Evolutionary conservation across 169 alveolate genomes (phyloP), one percentile per base, ranked within the genome.

Genomic region (Condylostoma magnum): DNA sequence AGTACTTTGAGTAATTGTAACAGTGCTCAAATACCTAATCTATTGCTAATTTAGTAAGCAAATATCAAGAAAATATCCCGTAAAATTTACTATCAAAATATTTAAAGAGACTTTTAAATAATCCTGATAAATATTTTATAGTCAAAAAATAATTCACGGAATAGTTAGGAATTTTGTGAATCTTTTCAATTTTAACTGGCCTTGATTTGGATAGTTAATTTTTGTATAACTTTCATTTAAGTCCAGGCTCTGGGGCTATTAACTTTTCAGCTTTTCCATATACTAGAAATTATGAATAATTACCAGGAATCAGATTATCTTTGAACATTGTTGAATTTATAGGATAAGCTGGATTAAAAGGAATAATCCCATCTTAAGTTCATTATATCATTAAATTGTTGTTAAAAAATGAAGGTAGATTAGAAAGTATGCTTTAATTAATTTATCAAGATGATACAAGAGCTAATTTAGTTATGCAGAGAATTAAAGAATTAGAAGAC

Each of bases 111-210:
- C n/a, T 20, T 10, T 34, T 63, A 20, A 54, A 63, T 25, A 43
- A 54, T 22, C 58, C 73, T 25, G 44, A 63, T n/a, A 22, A 57
- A 20, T 63, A 22, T 44, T 54, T 57, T 6, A 57, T 63, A 6
- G 38, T 63, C 33, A 15, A 28, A 63, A 63, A 44, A 3, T 57
- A 63, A 44, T 63, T 63, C 46, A 41, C 73, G 3, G 73, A 54
- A 18, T 57, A 63, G 33, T 63, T 54, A 57, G 73, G 50, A 4
- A 43, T 63, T 10, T 41, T 63, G 20, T 63, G 46, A 43, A 57
- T 63, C 6, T 20, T 63, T 38, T 38, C 46, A 28, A 25, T 12
- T 10, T 41, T 63, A 6, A 4, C 46, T 12, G 22, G n/a, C n/a
- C 22, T 44, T 0, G 30, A 20, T 12, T 15, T 63, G 18, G 27